These are phyloP conservation scores for Acanthamoeba royreba DNA, from an alignment of 208 protist species.

Conservation along the genomic window DNA sequence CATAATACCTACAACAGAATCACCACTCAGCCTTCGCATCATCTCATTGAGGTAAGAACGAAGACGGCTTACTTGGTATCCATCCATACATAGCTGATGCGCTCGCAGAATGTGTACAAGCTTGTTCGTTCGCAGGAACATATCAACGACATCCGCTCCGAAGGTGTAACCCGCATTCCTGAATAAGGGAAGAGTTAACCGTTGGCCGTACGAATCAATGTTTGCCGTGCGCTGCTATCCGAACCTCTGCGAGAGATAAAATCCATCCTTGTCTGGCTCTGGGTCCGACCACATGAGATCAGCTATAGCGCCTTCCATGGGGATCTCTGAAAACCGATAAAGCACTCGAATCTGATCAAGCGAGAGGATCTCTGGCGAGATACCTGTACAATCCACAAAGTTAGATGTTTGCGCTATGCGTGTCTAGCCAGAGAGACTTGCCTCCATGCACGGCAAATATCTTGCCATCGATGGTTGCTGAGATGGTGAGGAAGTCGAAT, in stretches of 20 bases:
- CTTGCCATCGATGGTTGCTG: constrained; percentile 92
- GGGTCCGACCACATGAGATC: constrained; percentile 99
- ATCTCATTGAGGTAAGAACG: neutral
- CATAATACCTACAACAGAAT: constrained; percentile 67
- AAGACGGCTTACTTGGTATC: constrained; percentile 69
- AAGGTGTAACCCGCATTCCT: constrained; percentile 84
- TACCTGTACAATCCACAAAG: constrained; percentile 70
- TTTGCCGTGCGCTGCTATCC: too few species aligned
- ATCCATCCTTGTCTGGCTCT: constrained; percentile 58
- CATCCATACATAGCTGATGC: constrained; percentile 87
- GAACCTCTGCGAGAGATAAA: neutral
- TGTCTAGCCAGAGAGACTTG: constrained; percentile 57
- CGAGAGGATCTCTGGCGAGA: constrained; percentile 49
- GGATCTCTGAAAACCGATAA: constrained; percentile 95
- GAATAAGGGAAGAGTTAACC: too few species aligned
- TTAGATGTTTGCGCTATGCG: constrained; percentile 73
- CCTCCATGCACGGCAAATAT: constrained; percentile 88
- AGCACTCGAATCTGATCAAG: constrained; percentile 93
- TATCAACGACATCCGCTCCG: constrained; percentile 74
- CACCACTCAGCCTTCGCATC: too few species aligned
- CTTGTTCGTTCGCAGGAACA: constrained; percentile 82
- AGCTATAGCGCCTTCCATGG: constrained; percentile 93
- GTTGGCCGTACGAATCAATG: too few species aligned
- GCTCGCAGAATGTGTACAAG: constrained; percentile 82
- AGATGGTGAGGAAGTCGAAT: constrained; percentile 96